Evolutionary conservation across 202 grass and related monocot species (phyloP).

Genomic region (Saccharum hybrid): DNA sequence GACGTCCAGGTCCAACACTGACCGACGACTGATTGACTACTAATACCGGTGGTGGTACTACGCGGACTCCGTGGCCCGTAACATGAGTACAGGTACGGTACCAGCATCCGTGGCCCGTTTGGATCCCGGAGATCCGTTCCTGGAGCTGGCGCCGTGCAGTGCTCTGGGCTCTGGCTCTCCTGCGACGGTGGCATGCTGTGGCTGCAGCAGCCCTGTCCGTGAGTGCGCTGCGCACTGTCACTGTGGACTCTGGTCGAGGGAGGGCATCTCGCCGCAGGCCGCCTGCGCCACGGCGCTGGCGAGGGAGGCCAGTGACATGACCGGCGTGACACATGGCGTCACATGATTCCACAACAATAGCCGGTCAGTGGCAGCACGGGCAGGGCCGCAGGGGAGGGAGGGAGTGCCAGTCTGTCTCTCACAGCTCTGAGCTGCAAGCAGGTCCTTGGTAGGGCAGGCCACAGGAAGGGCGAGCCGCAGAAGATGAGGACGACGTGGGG

Average conservation of each 20-base stretch:
- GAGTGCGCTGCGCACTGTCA: background rate
- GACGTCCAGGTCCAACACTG: no score
- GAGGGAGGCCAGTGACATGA: background rate
- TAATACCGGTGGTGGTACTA: no score
- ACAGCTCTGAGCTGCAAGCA: no score
- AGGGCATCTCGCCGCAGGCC: background rate
- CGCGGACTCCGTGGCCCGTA: no score
- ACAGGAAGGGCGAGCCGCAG: background rate
- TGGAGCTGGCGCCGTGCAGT: background rate
- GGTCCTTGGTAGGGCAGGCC: background rate
- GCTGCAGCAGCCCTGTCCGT: background rate
- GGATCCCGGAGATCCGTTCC: background rate
- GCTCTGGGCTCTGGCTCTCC: no score
- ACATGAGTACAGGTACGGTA: no score
- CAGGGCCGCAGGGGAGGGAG: no score
- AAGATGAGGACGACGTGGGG: background rate
- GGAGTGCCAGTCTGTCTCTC: no score
- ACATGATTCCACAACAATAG: background rate
- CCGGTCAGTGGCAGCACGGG: background rate
- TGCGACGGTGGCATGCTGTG: background rate
- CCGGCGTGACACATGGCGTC: slow-evolving; percentile 18
- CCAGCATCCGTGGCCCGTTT: no score
- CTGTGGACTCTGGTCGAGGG: background rate
- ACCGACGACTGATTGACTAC: no score
- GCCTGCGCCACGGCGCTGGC: no score